Evolutionary conservation across 352 stramenopile genomes (phyloP).

Genomic region (Globisporangium radiosum): DNA sequence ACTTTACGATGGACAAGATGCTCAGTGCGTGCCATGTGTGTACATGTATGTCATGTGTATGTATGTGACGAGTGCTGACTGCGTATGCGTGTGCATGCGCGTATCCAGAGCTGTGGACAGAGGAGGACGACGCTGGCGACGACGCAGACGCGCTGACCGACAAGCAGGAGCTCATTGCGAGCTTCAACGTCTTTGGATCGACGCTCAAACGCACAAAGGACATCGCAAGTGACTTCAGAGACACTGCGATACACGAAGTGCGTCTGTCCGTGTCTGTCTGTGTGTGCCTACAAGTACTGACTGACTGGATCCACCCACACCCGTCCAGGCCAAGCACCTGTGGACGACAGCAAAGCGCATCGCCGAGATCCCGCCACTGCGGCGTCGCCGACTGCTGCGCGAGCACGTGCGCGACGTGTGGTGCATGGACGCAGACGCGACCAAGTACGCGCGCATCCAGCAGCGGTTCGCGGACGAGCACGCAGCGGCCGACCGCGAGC

Average conservation of each 20-base stretch:
- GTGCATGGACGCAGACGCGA: constrained; percentile 51
- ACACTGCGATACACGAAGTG: constrained; percentile 29
- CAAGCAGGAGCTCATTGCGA: constrained; percentile 60
- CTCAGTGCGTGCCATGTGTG: constrained; percentile 25
- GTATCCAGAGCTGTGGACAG: constrained; percentile 50
- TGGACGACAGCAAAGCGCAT: constrained; percentile 39
- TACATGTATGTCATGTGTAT: not conserved
- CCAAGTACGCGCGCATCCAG: constrained; percentile 44
- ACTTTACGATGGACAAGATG: constrained; percentile 81
- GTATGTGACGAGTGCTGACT: not conserved
- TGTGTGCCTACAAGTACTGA: too few relatives aligned
- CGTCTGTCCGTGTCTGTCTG: not conserved
- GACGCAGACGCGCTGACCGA: constrained; percentile 27
- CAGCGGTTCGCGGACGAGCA: constrained; percentile 35
- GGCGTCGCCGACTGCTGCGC: constrained; percentile 40
- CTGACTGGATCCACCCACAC: not conserved
- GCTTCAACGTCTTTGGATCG: constrained; percentile 38
- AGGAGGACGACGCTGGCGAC: constrained; percentile 45
- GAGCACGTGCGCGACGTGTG: constrained; percentile 56
- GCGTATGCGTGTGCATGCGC: not conserved
- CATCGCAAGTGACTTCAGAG: constrained; percentile 23
- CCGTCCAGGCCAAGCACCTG: constrained; percentile 26
- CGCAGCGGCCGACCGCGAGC: constrained; percentile 25
- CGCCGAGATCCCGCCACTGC: constrained; percentile 51
- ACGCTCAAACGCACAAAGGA: constrained; percentile 43